Base-by-base conservation (phyloP, 257 asterid species). In the Ajuga chamaepitys region DNA sequence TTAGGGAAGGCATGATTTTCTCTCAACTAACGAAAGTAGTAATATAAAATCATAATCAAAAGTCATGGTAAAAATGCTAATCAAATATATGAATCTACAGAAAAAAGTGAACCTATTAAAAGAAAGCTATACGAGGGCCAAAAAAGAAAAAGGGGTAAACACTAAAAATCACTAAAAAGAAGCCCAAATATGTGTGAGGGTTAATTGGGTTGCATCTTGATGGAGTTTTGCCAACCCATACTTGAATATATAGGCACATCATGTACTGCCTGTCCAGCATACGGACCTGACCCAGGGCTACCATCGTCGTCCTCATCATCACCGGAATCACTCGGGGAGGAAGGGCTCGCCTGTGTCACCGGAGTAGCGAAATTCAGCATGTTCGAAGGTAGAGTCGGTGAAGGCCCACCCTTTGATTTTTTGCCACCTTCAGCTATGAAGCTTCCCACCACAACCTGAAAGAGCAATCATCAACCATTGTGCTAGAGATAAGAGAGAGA, bases 361-460 rank as follows among this genome's bases (percentile, higher is more conserved):
- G 87, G 86, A 4, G 73, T 82, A 32, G 86, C 86, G 41, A 88
- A 91, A 56, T 71, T 81, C 78, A 83, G 57, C 86, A 83, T 80
- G 58, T 79, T 73, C 6, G 95, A 53, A 54, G 85, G 59, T 41
- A 81, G 75, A 5, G 80, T 53, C 0, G 88, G 64, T 30, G 87
- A 48, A 7, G 72, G 28, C 14, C 55, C 78, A 8, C 71, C 46
- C 58, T 88, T 92, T 5, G 86, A 51, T 59, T 78, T 83, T 63
- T 86, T 92, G 18, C 84, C 96, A 30, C 37, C 37, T n/a, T 88
- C 93, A 4, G 89, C 88, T 68, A 86, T 78, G 80, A 88, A 92
- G 85, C 97, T 92, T 46, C 98, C 98, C 0, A 92, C 95, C 1
- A 92, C 75, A 54, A 92, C 86, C 95, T 91, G 86, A 54, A 44